Percentiles rank a stretch among this genome's conserved stretches.
Evolutionary conservation across 306 rosid species (phyloP).

Genomic region (Castanospermum australe): DNA sequence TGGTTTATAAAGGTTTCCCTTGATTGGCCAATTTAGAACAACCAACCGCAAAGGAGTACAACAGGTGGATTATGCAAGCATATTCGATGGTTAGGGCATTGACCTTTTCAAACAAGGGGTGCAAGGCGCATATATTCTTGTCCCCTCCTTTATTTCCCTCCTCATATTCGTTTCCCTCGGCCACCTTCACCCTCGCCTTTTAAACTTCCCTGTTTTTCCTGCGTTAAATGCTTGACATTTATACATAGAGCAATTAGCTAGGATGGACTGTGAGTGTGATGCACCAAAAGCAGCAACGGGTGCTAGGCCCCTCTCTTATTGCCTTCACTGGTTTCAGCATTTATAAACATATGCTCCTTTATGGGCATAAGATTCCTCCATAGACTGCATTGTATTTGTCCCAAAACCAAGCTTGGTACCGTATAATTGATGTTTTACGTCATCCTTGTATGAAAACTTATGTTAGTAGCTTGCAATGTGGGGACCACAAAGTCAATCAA

Average conservation of each 20-base stretch:
- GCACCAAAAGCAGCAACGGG: slow-evolving; percentile 23
- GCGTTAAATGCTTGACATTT: neutral
- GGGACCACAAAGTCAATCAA: slow-evolving; percentile 31
- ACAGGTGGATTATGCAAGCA: slow-evolving; percentile 26
- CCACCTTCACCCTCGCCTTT: neutral
- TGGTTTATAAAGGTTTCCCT: slow-evolving; percentile 6
- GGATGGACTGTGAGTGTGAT: slow-evolving; percentile 18
- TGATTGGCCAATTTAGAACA: slow-evolving; percentile 43
- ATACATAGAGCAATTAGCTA: neutral
- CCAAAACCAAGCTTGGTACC: slow-evolving; percentile 18
- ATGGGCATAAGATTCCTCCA: slow-evolving; percentile 30
- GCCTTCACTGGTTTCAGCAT: slow-evolving; percentile 26
- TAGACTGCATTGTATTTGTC: slow-evolving; percentile 8
- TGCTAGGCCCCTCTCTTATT: slow-evolving; percentile 25
- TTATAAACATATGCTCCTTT: neutral
- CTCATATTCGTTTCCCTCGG: slow-evolving; percentile 19
- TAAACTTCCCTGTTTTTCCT: neutral
- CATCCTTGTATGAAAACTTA: slow-evolving; percentile 28
- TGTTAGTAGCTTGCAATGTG: neutral
- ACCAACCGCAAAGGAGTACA: slow-evolving; percentile 23
- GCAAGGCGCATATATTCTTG: slow-evolving; percentile 53
- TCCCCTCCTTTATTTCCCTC: slow-evolving; percentile 22
- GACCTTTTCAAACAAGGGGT: slow-evolving; percentile 32
- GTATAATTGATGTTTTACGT: slow-evolving; percentile 33
- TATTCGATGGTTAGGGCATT: slow-evolving; percentile 39